A percentile compares a stretch with the other conserved stretches of the same genome.
These are phyloP conservation scores for Phylloporus sp. DNA, from an alignment of 768 basidiomycete species.

Conservation along the genomic window DNA sequence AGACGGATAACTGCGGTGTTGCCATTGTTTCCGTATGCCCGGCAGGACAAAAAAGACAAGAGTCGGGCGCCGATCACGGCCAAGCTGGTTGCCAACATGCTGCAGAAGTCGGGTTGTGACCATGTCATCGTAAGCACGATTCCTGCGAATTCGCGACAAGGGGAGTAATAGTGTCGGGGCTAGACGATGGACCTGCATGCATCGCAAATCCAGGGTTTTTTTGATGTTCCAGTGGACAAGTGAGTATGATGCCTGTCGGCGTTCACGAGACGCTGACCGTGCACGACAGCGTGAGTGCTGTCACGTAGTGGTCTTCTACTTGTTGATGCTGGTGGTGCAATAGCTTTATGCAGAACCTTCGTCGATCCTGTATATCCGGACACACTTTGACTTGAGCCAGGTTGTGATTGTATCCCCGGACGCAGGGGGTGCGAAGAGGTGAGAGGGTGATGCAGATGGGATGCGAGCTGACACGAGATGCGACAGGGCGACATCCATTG, in stretches of 20 bases:
- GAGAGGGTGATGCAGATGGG: conserved; percentile 10
- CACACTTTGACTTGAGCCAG: conserved; percentile 78
- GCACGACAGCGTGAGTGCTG: conserved; percentile 46
- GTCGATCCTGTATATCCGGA: conserved; percentile 90
- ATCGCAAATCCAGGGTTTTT: conserved; percentile 99
- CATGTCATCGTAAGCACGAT: conserved; percentile 83
- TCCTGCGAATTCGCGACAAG: neutral
- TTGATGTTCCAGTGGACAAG: conserved; percentile 99
- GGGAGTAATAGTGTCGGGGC: conserved; percentile 3
- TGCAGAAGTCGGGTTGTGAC: conserved; percentile 89
- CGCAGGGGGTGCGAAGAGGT: conserved; percentile 98
- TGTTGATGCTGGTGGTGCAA: conserved; percentile 19
- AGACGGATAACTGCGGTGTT: conserved; percentile 98
- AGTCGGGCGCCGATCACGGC: conserved; percentile 97
- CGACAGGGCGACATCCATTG: conserved; percentile 90
- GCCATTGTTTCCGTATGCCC: conserved; percentile 93
- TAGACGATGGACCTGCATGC: conserved; percentile 99
- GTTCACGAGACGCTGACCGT: conserved; percentile 14
- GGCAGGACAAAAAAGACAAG: conserved; percentile 99
- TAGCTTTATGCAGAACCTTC: conserved; percentile 96
- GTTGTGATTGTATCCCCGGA: conserved; percentile 97
- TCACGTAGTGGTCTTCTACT: conserved; percentile 5
- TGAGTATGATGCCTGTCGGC: conserved; percentile 44
- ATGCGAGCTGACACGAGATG: conserved; percentile 14
- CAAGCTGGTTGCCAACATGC: conserved; percentile 97